Conservation (phyloP, 2,329 filamentous ascomycete species). For the Colletotrichum sp. region DNA sequence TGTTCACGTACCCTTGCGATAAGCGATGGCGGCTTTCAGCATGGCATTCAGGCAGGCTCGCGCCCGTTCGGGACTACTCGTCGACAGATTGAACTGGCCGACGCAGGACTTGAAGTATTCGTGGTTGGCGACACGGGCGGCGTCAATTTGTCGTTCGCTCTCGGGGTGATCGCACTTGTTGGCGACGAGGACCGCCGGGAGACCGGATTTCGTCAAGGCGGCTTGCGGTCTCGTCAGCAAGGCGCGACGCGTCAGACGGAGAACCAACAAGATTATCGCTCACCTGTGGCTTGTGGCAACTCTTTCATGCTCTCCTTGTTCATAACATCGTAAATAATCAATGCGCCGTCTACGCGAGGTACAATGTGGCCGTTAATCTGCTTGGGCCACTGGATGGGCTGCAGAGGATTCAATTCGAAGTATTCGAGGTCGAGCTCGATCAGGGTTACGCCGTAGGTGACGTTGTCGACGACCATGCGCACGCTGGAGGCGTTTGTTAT, state of each 20-base stretch:
- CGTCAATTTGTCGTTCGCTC: slow-evolving; percentile 73
- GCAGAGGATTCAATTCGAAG: slow-evolving; percentile 64
- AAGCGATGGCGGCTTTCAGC: slow-evolving; percentile 71
- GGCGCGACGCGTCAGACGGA: neutral
- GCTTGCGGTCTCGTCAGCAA: slow-evolving; percentile 52
- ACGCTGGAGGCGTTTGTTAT: slow-evolving; percentile 60
- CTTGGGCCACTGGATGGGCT: slow-evolving; percentile 70
- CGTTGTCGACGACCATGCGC: slow-evolving; percentile 63
- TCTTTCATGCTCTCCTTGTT: slow-evolving; percentile 76
- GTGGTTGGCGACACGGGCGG: slow-evolving; percentile 66
- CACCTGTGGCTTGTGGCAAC: slow-evolving; percentile 80
- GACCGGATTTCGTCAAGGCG: slow-evolving; percentile 71
- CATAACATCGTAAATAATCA: slow-evolving; percentile 88
- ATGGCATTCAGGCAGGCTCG: slow-evolving; percentile 79
- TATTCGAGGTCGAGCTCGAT: slow-evolving; percentile 71
- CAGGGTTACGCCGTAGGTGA: slow-evolving; percentile 63
- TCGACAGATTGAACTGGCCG: slow-evolving; percentile 75
- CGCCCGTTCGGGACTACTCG: slow-evolving; percentile 72
- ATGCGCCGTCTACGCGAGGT: slow-evolving; percentile 80
- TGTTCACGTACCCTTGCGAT: slow-evolving; percentile 67
- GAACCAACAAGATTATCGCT: slow-evolving; percentile 41
- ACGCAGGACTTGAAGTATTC: slow-evolving; percentile 72
- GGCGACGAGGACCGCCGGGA: slow-evolving; percentile 83
- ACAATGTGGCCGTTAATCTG: slow-evolving; percentile 73
- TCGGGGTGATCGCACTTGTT: slow-evolving; percentile 87